Conservation (phyloP, 2,329 filamentous ascomycete species). For the Sclerotinia spermophila region DNA sequence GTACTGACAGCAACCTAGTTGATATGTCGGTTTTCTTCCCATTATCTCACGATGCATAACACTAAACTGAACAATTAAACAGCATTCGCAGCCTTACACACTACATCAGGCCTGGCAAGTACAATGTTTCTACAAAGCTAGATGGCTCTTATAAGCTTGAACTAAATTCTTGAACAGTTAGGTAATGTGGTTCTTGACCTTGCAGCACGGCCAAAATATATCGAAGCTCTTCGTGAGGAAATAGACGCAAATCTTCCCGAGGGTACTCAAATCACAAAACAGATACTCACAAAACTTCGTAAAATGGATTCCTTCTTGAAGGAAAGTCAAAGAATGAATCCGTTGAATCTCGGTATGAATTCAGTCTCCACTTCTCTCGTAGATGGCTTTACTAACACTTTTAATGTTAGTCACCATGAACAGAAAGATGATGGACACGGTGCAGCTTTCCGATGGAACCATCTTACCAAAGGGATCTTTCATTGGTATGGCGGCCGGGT, state of each 20-base stretch:
- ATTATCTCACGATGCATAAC: background rate
- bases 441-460: slow-evolving; percentile 37
- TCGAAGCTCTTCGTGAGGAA: slow-evolving; percentile 24
- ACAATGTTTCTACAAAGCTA: background rate
- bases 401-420: slow-evolving; percentile 18
- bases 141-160: background rate
- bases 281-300: slow-evolving; percentile 24
- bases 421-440: slow-evolving; percentile 23
- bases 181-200: slow-evolving; percentile 45
- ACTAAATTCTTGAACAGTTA: background rate
- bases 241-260: slow-evolving; percentile 30
- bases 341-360: slow-evolving; percentile 34
- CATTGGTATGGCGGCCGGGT: slow-evolving; percentile 27
- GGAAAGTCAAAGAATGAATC: slow-evolving; percentile 40
- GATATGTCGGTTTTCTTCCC: background rate
- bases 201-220: slow-evolving; percentile 46
- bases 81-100: slow-evolving; percentile 8
- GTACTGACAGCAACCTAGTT: background rate
- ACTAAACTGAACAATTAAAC: background rate
- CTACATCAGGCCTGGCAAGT: slow-evolving; percentile 1
- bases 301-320: slow-evolving; percentile 42
- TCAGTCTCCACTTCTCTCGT: background rate
- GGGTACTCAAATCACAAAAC: slow-evolving; percentile 39
- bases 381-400: background rate
- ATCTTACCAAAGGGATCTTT: slow-evolving; percentile 33